Evolutionary conservation across 2,329 filamentous ascomycete genomes (phyloP), one percentile per base, ranked within the genome.

Genomic region (Arthroderma sp.): DNA sequence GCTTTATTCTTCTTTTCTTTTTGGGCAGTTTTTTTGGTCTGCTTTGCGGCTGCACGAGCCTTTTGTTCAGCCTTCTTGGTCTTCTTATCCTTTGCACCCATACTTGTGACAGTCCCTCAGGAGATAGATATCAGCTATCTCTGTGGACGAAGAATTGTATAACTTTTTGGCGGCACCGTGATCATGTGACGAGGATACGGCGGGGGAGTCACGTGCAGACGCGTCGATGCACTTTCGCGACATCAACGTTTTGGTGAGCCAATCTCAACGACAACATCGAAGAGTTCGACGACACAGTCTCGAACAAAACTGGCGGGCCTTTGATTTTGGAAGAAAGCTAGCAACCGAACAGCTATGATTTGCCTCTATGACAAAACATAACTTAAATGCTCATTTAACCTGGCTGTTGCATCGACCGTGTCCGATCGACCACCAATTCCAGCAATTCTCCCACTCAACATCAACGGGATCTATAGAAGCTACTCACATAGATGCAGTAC

Each of bases 1-100:
- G 72, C 70, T 63, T 88, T 87, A 55, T 75, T 72, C 64, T 87
- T 93, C 63, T 93, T 94, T 57, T 91, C 86, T 48, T 75, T 75
- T 53, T 77, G 70, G 29, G 70, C 68, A 29, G 82, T 82, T 61
- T 94, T 94, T 64, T 84, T 91, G 59, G 83, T 82, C 63, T 91
- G 84, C 68, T 94, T 94, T n/a, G 72, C 71, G 4, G 74, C 72
- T 43, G 71, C 69, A 44, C 73, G 72, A 43, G 71, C 72, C 52
- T 75, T 74, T 53, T 74, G 69, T 53, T 74, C 70, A 8, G 75
- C 74, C 4, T 67, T 65, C 54, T 76, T 76, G 15, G 64, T 68
- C 64, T 70, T 78, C 55, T 73, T 77, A 54, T 74, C 72, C 52
- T 73, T 78, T 42, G 65, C 66, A 37, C 61, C 72, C 73, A 76